Percentiles rank a stretch among this genome's conserved stretches.
Evolutionary conservation across 2,329 filamentous ascomycete genomes (phyloP).

Genomic region (Microsporum canis): DNA sequence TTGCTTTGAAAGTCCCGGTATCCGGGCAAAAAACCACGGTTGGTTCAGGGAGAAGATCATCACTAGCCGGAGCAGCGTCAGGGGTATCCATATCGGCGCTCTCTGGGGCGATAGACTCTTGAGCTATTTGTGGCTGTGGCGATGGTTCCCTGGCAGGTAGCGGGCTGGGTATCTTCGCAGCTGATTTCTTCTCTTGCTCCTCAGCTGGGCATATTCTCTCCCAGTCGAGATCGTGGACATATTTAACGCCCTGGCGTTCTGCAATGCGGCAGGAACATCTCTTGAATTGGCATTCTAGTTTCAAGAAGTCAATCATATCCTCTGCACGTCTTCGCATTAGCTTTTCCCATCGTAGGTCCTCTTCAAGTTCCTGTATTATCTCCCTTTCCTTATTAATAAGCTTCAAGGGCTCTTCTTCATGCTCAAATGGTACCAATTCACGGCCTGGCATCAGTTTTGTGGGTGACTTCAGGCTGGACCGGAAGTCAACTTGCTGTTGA

Average conservation of each 20-base stretch:
- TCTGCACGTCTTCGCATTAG: conserved; percentile 42
- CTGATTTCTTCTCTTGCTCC: conserved; percentile 5
- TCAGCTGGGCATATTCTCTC: conserved; percentile 9
- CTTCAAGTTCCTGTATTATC: conserved; percentile 35
- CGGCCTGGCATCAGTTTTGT: conserved; percentile 8
- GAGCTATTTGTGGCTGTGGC: neutral
- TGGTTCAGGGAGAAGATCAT: conserved; percentile 21
- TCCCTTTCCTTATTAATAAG: conserved; percentile 23
- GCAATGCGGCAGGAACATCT: conserved; percentile 38
- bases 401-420: conserved; percentile 28
- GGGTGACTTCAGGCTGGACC: conserved; percentile 14
- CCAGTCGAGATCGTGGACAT: conserved; percentile 32
- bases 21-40: conserved; percentile 33
- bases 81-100: neutral
- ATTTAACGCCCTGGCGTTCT: conserved; percentile 31
- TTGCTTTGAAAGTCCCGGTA: conserved; percentile 34
- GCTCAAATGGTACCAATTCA: conserved; percentile 17
- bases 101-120: neutral
- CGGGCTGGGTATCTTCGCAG: neutral
- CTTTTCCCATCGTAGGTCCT: conserved; percentile 42
- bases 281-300: conserved; percentile 40
- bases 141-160: neutral
- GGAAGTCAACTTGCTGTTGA: conserved; percentile 5
- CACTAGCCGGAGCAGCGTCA: neutral
- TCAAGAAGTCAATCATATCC: conserved; percentile 44